Percentiles rank a stretch among this genome's conserved stretches.
Conservation (phyloP, 371 early-diverging fungal species). For the Coemansia sp. region DNA sequence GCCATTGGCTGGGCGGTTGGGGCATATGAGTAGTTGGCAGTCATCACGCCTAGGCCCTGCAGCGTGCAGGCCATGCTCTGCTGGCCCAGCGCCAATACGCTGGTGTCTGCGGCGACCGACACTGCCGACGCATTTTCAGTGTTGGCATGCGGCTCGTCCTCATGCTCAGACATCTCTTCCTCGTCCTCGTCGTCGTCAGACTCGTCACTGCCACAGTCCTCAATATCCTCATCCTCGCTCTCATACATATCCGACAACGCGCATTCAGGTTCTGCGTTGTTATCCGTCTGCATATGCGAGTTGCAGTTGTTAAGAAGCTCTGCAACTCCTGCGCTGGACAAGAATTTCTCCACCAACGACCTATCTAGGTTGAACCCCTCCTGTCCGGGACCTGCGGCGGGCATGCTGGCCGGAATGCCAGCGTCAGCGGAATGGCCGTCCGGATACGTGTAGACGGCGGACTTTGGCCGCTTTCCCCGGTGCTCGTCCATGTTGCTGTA, state of each 20-base stretch:
- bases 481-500: conserved; percentile 10
- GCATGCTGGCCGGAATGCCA: no score
- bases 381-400: no score
- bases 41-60: conserved; percentile 7
- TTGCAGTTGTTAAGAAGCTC: conserved; percentile 26
- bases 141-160: not conserved
- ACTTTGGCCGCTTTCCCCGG: conserved; percentile 32
- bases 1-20: not conserved
- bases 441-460: conserved; percentile 1
- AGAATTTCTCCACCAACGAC: conserved; percentile 26
- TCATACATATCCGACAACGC: conserved; percentile 2
- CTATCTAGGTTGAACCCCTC: conserved; percentile 2
- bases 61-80: conserved; percentile 10
- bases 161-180: not conserved
- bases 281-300: not conserved
- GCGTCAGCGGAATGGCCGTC: not conserved
- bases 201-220: conserved; percentile 6
- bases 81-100: not conserved
- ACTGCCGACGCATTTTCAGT: not conserved
- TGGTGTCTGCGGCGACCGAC: not conserved
- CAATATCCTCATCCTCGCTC: conserved; percentile 16
- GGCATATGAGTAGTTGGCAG: not conserved
- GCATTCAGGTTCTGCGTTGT: not conserved
- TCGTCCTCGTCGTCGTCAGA: conserved; percentile 20
- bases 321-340: conserved; percentile 19